Base-by-base conservation (phyloP, 2,329 filamentous ascomycete genomes). In the Periconia macrospinosa region DNA sequence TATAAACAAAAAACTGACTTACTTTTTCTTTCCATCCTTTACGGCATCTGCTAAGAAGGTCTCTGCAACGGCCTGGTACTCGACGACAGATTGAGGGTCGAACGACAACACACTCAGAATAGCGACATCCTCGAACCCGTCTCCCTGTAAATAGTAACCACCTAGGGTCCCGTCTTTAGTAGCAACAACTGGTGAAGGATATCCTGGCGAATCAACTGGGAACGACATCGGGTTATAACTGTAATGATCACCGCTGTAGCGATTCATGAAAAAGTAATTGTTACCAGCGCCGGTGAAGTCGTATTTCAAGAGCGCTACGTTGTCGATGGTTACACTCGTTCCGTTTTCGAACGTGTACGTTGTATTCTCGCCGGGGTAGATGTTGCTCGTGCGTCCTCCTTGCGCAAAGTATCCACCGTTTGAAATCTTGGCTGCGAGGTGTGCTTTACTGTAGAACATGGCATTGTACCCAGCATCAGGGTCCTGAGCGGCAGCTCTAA, bases 1-100 rank as follows among this genome's bases (percentile, higher is more conserved):
- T 56, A 23, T 60, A 49, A 6, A 78, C 6, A 88, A 60, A 58
- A 88, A 86, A 52, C 88, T 79, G 27, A 88, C 74, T 1, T 88
- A 72, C 64, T 81, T 84, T 44, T 74, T 81, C 65, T 83, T 84
- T 2, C 76, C 75, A 2, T 73, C 71, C 0, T 62, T 57, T 35
- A 77, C 75, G 15, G 77, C 76, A n/a, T 73, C 67, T 0, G 71
- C 68, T 6, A 85, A 67, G 58, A 84, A 78, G 1, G 62, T 41
- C 33, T 50, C 49, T 6, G 42, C 42, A 14, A 45, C 42, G 8
- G 41, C 42, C 40, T 50, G 49, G 15, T 45, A 50, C 7, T 45
- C 42, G 9, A 41, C 20, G 9, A 45, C 49, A 30, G 41, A 33
- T 3, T 14, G 19, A 11, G 49, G 42, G 1, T 33, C 19, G 19